Base-by-base conservation (phyloP, 2,329 filamentous ascomycete genomes). In the Sarocladium brachiariae region DNA sequence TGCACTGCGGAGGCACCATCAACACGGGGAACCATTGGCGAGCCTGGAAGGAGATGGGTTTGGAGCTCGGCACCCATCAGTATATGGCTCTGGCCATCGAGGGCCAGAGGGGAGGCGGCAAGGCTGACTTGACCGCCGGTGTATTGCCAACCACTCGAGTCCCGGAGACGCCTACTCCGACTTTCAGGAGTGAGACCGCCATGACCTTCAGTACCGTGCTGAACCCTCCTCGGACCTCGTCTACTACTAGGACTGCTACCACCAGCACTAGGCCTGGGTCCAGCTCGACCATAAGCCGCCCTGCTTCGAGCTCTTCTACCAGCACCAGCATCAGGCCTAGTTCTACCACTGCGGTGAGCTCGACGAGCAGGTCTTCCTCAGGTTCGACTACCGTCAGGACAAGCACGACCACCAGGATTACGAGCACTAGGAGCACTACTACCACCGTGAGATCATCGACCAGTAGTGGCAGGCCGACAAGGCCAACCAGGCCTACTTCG, bases 21-120 rank as follows among this genome's bases (percentile, higher is more conserved):
- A 73, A 68, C 30, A 68, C 67, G 5, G 62, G 59, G 19, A 73
- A 70, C 55, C 76, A 80, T 59, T 79, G 80, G 57, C 67, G 74
- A 55, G 76, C 75, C 5, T 81, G 77, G 77, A 60, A 37, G 46
- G 46, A 35, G 46, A 37, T 37, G 30, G 46, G 46, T 5, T 27
- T 49, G 30, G 21, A 49, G 27, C 21, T 49, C 9, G 46, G 46
- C 8, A 49, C 46, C 7, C 46, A 49, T 16, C 46, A 49, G 46
- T 49, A 49, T n/a, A 49, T 49, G 46, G 46, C 46, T 9, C 21
- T 49, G 16, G 46, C 46, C 6, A 21, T 49, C 11, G 46, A 49
- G 46, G 46, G 46, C 5, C 46, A 49, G 46, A 35, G 46, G 23
- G 46, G 46, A 2, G 24, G 30, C 14, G 46, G 46, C 7, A 49